Base-by-base conservation (phyloP, 202 grass and related monocot genomes). In the Brachypodium distachyon region DNA sequence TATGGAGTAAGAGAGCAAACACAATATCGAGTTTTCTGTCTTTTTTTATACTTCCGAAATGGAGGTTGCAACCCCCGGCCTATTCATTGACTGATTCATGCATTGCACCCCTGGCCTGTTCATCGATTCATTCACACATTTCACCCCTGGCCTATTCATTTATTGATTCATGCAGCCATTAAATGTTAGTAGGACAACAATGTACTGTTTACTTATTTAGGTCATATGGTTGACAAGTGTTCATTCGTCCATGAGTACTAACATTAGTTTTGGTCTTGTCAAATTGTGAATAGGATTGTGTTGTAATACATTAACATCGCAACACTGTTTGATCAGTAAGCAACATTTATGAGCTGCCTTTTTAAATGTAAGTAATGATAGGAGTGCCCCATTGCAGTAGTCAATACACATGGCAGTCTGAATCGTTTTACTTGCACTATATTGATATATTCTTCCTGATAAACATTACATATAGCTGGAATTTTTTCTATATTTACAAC, bases 401-500 rank as follows among this genome's bases (percentile, higher is more conserved):
- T 19, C 52, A 48, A 34, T 47, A 17, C 13, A 47, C 52, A 71
- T 58, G 77, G 13, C 38, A 58, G 56, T 70, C 11, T 68, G 64
- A 72, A 48, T 83, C 1, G 49, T 40, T 26, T 79, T 16, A 53
- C 36, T 25, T 29, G 46, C 28, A 29, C 12, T 61, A 61, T 53
- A n/a, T n/a, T n/a, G n/a, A n/a, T n/a, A n/a, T 43, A 2, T 73
- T 60, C 51, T 66, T 63, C 31, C 25, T 16, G 6, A 2, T 83
- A 51, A 29, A 67, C 28, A 55, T 65, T 79, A 8, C 38, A 40
- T 72, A 40, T 50, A 18, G n/a, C 55, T 76, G 5, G 5, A 37
- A 41, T 52, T 50, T 56, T 83, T 61, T 64, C 16, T 64, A 33
- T 74, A 39, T 78, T 63, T 65, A 31, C 61, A 36, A 67, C 12